A percentile compares a stretch with the other conserved stretches of the same genome.
Conservation (phyloP, 2,329 filamentous ascomycete genomes). For the Aureobasidium sp. region DNA sequence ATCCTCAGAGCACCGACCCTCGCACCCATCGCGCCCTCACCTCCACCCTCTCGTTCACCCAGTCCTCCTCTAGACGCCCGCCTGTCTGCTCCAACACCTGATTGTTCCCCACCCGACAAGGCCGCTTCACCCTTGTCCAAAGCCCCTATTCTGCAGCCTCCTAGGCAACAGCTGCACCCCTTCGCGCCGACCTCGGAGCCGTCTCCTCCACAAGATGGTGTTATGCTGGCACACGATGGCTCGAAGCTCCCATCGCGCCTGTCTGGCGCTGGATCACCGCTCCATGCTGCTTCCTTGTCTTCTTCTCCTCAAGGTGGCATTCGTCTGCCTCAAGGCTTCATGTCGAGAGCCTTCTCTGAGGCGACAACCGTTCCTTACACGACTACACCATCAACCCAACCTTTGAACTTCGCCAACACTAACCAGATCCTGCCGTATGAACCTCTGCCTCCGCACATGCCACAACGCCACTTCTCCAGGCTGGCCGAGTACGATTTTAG, state of each 20-base stretch:
- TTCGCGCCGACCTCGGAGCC: conserved; percentile 6
- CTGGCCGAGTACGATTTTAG: conserved; percentile 23
- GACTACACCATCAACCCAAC: not conserved
- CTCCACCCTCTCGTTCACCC: conserved; percentile 5
- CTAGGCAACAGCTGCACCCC: not conserved
- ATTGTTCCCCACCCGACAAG: not conserved
- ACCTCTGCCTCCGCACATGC: conserved; percentile 27
- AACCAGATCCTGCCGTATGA: conserved; percentile 20
- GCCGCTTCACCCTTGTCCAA: not conserved
- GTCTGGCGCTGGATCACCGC: not conserved
- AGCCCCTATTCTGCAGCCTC: not conserved
- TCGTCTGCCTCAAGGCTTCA: not conserved
- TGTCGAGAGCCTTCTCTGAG: conserved; percentile 4
- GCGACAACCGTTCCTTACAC: not conserved
- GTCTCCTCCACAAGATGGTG: conserved; percentile 11
- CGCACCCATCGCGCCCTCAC: conserved; percentile 2
- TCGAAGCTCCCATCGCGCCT: not conserved
- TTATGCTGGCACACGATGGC: not conserved
- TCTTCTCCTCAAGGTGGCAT: conserved; percentile 13
- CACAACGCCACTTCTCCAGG: conserved; percentile 27
- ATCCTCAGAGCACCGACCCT: conserved; percentile 7
- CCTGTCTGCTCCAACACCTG: not conserved
- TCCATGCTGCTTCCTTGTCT: conserved; percentile 6
- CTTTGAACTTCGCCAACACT: conserved; percentile 12
- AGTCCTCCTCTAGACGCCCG: not conserved